Percentiles rank a stretch among this genome's conserved stretches.
Conservation (phyloP, 1,284 basidiomycete species). For the Cerioporus squamosus region DNA sequence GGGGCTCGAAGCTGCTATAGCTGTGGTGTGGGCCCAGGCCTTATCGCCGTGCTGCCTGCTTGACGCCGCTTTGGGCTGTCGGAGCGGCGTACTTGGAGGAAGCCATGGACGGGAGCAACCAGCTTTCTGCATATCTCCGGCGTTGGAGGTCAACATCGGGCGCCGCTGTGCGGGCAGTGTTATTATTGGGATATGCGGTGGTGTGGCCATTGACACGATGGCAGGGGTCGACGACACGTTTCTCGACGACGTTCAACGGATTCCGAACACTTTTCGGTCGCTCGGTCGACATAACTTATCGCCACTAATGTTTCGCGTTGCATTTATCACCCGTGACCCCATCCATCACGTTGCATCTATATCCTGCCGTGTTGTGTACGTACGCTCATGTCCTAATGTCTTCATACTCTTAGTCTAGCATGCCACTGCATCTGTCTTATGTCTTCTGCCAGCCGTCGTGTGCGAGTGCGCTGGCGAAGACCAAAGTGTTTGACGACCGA, state of each 20-base stretch:
- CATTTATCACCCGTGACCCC: constrained; percentile 6
- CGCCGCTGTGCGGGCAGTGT: no score
- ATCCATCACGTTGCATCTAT: neutral
- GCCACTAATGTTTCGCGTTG: constrained; percentile 17
- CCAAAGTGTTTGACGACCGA: no score
- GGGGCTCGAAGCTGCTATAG: constrained; percentile 42
- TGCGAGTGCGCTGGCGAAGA: no score
- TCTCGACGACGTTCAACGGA: neutral
- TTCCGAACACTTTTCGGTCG: constrained; percentile 20
- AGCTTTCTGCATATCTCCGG: no score
- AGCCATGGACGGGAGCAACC: neutral
- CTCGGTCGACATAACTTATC: constrained; percentile 28
- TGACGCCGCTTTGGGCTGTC: neutral
- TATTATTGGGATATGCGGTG: no score
- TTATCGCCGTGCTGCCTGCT: neutral
- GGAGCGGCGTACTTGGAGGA: neutral
- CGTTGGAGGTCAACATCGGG: no score
- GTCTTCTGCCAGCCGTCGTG: no score
- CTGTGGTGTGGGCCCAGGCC: neutral
- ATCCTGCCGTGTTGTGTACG: constrained; percentile 9
- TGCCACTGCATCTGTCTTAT: no score
- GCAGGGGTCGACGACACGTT: neutral
- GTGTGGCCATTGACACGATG: neutral
- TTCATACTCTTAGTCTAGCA: constrained; percentile 1
- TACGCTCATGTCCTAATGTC: constrained; percentile 11